Conservation (phyloP, 2,329 filamentous ascomycete genomes). For the Massarina eburnea region DNA sequence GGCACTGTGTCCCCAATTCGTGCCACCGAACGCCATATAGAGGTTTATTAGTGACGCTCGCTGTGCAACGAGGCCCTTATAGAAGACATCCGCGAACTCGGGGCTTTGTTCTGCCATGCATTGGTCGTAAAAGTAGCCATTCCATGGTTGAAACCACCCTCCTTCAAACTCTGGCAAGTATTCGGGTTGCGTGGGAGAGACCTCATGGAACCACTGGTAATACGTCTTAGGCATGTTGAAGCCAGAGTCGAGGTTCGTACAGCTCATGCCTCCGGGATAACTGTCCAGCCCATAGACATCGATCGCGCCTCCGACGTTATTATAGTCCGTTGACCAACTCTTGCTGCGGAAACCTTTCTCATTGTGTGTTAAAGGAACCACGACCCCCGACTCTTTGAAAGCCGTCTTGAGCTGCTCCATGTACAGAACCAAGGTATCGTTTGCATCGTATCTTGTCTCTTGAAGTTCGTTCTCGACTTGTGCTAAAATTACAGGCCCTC, state of each 20-base stretch:
- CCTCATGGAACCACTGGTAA: constrained; percentile 60
- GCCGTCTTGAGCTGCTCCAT: constrained; percentile 56
- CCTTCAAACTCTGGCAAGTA: constrained; percentile 58
- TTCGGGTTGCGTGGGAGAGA: constrained; percentile 56
- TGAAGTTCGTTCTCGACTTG: constrained; percentile 59
- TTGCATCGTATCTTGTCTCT: constrained; percentile 46
- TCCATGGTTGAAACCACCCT: constrained; percentile 58
- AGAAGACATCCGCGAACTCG: constrained; percentile 58
- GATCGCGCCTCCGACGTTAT: constrained; percentile 58
- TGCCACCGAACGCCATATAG: constrained; percentile 59
- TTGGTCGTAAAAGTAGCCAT: constrained; percentile 54
- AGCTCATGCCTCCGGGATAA: constrained; percentile 53
- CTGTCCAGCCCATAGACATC: constrained; percentile 53
- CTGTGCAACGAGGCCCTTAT: constrained; percentile 59
- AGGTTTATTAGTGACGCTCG: constrained; percentile 52
- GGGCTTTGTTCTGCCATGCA: constrained; percentile 50
- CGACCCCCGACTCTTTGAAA: constrained; percentile 50
- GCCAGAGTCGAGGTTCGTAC: constrained; percentile 52
- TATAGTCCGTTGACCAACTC: constrained; percentile 59
- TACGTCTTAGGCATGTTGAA: constrained; percentile 57
- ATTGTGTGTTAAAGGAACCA: constrained; percentile 54
- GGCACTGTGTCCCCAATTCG: constrained; percentile 56
- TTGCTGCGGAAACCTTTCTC: constrained; percentile 53
- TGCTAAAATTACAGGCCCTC: constrained; percentile 54
- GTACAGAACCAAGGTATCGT: constrained; percentile 52